phyloP scores from a whole-genome alignment of 1,284 basidiomycete species.

The Boletellus sp. region DNA sequence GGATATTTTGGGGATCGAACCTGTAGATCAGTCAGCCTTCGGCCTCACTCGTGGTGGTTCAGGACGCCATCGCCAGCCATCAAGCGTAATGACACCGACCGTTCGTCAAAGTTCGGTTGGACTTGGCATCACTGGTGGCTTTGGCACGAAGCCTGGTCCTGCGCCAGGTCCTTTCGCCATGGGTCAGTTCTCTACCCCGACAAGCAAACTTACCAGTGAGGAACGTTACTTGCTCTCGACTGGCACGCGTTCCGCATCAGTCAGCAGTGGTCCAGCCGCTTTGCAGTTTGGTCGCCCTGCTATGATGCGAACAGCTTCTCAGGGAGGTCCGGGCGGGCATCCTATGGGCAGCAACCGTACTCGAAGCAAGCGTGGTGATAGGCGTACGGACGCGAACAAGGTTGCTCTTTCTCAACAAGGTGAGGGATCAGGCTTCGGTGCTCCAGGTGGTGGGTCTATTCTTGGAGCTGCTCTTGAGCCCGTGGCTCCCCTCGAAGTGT shows the following conservation, averaged over 20 bases:
- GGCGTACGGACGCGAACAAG: conserved; percentile 50
- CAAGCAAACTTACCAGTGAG: conserved; percentile 64
- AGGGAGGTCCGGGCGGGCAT: conserved; percentile 56
- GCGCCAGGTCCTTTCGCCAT: conserved; percentile 51
- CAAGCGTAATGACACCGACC: conserved; percentile 40
- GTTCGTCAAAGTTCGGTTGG: conserved; percentile 54
- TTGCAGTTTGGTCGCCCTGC: conserved; percentile 49
- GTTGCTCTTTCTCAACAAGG: conserved; percentile 25
- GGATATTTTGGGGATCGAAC: conserved; percentile 89
- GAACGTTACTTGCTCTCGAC: conserved; percentile 62
- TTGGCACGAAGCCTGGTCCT: conserved; percentile 41
- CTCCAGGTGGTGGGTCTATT: conserved; percentile 6
- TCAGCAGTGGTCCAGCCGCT: conserved; percentile 39
- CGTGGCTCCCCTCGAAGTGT: conserved; percentile 72
- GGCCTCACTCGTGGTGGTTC: conserved; percentile 60
- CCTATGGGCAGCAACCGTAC: conserved; percentile 57
- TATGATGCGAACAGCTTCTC: conserved; percentile 75
- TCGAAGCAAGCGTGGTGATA: conserved; percentile 70
- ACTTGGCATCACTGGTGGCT: conserved; percentile 45
- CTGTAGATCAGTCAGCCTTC: conserved; percentile 52
- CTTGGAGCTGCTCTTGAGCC: conserved; percentile 44
- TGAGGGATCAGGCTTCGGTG: conserved; percentile 32
- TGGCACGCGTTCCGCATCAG: conserved; percentile 44
- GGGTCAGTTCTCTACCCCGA: conserved; percentile 69
- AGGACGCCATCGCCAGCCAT: conserved; percentile 49